Base-by-base conservation (phyloP, 2,329 filamentous ascomycete genomes). In the Dryadomyces sulphureus region DNA sequence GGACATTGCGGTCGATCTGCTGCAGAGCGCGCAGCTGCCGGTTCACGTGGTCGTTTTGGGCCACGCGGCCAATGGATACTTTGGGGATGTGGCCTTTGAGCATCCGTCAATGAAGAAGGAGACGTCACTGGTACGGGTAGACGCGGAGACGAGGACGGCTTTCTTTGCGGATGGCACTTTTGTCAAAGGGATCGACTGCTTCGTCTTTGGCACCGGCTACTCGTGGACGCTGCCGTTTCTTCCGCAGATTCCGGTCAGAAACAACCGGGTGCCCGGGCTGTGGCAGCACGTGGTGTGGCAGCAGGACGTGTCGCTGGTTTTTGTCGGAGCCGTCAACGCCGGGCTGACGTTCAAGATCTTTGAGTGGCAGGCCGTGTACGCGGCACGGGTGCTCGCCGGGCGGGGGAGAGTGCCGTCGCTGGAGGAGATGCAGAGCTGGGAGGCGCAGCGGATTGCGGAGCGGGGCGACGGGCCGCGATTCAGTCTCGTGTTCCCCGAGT, bases 161-260 rank as follows among this genome's bases (percentile, higher is more conserved):
- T 63, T 73, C 47, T 74, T 82, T 41, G 62, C 67, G 30, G 73
- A 81, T 50, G 76, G 76, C 2, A 68, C 62, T 1, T 62, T 56
- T 1, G 63, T 77, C 7, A 51, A 63, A 0, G 62, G 71, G 17
- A 71, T 83, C 14, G 79, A 84, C 56, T 56, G 73, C 53, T 65
- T 84, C 50, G 72, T 84, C 51, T 79, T 83, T 48, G 78, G 77
- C 20, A 84, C 79, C 0, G 79, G 79, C 0, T 82, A 80, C 56
- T 69, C 65, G 22, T 82, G 75, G 75, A 75, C 73, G 0, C 56
- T 81, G 0, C 77, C 77, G 0, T 82, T 81, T 54, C 56, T 80
- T 0, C 72, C 73, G 0, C 55, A 66, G 1, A 62, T 80, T 0
- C 57, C 64, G 2, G 59, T 72, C 1, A 63, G 66, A 12, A 75